These are phyloP conservation scores for Rhizophagus sp. DNA, from an alignment of 192 early-diverging fungal genomes.

Conservation along the genomic window DNA sequence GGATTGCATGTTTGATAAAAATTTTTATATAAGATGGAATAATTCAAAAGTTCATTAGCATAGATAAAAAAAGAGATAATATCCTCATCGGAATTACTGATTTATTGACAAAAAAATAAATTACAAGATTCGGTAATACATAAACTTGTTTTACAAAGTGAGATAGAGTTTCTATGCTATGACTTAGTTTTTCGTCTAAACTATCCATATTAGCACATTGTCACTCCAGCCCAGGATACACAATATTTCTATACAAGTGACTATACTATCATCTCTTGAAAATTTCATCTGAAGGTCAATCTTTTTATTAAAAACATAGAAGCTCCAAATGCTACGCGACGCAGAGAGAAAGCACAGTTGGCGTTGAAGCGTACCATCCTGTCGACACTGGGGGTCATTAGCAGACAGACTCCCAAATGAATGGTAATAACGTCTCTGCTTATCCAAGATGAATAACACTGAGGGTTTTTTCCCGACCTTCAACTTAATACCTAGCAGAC, in stretches of 20 bases:
- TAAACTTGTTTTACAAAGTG: neutral
- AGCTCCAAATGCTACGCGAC: neutral
- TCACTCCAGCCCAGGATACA: too few species aligned
- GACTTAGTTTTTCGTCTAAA: too few species aligned
- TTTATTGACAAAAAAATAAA: too few species aligned
- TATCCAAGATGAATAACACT: slow-evolving; percentile 23
- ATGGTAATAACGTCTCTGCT: neutral
- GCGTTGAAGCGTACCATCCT: slow-evolving; percentile 12
- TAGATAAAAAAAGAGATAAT: too few species aligned
- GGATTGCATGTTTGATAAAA: too few species aligned
- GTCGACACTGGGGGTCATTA: neutral
- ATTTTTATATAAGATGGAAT: too few species aligned
- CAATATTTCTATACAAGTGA: too few species aligned
- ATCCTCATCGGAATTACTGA: too few species aligned
- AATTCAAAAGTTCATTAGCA: too few species aligned
- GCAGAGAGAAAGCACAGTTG: neutral
- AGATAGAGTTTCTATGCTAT: too few species aligned
- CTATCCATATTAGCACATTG: too few species aligned
- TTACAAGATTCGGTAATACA: neutral
- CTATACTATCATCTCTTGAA: too few species aligned
- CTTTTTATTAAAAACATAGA: neutral
- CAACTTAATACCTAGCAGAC: slow-evolving; percentile 33
- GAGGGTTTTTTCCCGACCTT: slow-evolving; percentile 27
- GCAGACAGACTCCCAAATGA: slow-evolving; percentile 7
- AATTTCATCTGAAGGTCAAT: neutral